phyloP scores from a whole-genome alignment of 1,284 basidiomycete species.

The Boletus austroedulis region DNA sequence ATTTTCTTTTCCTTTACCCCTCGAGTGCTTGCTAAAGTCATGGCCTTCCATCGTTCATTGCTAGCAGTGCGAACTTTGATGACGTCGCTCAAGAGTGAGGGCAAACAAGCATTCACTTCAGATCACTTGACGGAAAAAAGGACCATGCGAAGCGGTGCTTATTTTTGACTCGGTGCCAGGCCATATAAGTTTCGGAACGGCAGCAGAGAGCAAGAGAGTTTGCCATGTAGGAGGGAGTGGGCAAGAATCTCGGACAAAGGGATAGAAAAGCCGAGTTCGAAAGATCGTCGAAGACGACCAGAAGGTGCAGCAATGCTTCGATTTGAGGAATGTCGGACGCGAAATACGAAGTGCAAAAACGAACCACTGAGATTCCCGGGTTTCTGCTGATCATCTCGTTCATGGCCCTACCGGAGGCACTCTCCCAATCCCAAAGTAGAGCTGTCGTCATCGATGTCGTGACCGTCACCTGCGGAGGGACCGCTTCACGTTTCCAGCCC shows the following conservation, averaged over 20 bases:
- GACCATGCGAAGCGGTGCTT: slow-evolving; percentile 86
- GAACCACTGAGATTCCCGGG: slow-evolving; percentile 81
- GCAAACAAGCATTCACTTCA: slow-evolving; percentile 92
- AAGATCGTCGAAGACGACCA: slow-evolving; percentile 93
- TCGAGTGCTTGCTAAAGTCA: slow-evolving; percentile 37
- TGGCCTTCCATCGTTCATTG: slow-evolving; percentile 30
- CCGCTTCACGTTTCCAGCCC: slow-evolving; percentile 64
- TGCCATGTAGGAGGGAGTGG: slow-evolving; percentile 85
- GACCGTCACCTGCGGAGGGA: slow-evolving; percentile 57
- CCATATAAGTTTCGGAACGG: slow-evolving; percentile 91
- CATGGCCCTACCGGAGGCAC: slow-evolving; percentile 86
- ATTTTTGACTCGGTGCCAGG: slow-evolving; percentile 96
- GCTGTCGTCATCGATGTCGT: slow-evolving; percentile 49
- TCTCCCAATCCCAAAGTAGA: slow-evolving; percentile 53
- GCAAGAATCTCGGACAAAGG: slow-evolving; percentile 90
- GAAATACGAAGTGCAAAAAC: slow-evolving; percentile 7
- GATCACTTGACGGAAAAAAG: slow-evolving; percentile 92
- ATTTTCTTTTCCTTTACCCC: slow-evolving; percentile 50
- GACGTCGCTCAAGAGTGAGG: slow-evolving; percentile 83
- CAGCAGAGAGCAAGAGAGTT: slow-evolving; percentile 94
- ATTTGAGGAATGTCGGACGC: slow-evolving; percentile 11
- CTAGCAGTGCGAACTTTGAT: slow-evolving; percentile 73
- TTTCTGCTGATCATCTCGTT: slow-evolving; percentile 93
- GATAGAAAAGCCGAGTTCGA: slow-evolving; percentile 96
- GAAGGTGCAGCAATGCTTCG: slow-evolving; percentile 93